Evolutionary conservation across 305 asterid genomes (phyloP).

Genomic region (Solanum chacoense): DNA sequence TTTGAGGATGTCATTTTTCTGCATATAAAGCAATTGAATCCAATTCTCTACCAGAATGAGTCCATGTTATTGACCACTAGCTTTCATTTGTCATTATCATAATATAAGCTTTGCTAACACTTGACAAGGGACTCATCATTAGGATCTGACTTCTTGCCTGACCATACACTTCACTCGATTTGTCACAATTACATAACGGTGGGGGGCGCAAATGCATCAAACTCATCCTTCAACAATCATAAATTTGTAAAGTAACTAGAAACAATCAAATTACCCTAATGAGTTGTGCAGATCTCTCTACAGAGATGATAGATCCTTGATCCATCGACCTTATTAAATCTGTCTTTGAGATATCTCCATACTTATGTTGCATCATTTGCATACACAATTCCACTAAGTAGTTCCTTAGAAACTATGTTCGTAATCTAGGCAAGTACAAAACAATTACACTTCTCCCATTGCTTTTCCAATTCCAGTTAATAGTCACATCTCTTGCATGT

Average conservation of each 20-base stretch:
- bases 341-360: not conserved
- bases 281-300: not conserved
- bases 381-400: not conserved
- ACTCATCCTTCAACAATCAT: not conserved
- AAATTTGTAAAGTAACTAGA: not conserved
- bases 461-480: not conserved
- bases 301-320: not conserved
- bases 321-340: not conserved
- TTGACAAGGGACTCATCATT: not conserved
- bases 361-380: not conserved
- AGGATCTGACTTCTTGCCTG: not conserved
- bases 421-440: not conserved
- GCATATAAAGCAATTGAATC: not conserved
- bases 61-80: not conserved
- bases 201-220: not conserved
- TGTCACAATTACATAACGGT: not conserved
- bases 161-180: not conserved
- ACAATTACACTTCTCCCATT: not conserved
- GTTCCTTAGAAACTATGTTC: not conserved
- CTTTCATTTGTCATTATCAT: not conserved
- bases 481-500: not conserved
- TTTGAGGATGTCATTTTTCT: not conserved
- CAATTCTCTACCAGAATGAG: not conserved
- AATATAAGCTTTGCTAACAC: not conserved
- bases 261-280: not conserved